Percentiles rank a stretch among this genome's conserved stretches.
Evolutionary conservation across 495 filamentous ascomycete species (phyloP).

Genomic region (Choiromyces venosus): DNA sequence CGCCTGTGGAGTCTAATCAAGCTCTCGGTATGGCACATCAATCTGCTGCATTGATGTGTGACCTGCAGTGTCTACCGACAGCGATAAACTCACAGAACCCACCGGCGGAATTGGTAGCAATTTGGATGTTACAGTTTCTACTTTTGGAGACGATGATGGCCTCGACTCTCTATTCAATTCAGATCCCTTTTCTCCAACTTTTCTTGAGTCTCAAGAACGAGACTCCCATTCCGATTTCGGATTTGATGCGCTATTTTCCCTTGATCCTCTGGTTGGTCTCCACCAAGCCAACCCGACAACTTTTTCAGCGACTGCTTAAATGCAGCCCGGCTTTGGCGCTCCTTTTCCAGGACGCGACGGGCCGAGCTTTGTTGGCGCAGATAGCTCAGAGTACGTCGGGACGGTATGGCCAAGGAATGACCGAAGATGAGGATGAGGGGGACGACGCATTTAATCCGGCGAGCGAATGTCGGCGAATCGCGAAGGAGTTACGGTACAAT

Average conservation of each 20-base stretch:
- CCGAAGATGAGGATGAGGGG: slow-evolving; percentile 13
- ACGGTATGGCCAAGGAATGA: slow-evolving; percentile 23
- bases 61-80: slow-evolving; percentile 88
- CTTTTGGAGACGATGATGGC: slow-evolving; percentile 37
- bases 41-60: slow-evolving; percentile 99
- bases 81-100: slow-evolving; percentile 11
- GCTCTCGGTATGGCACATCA: slow-evolving; percentile 96
- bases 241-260: slow-evolving; percentile 37
- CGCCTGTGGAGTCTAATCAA: slow-evolving; percentile 44
- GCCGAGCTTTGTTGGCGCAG: slow-evolving; percentile 35
- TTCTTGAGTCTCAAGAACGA: slow-evolving; percentile 38
- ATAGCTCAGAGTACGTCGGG: slow-evolving; percentile 27
- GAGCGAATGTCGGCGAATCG: background rate
- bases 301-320: slow-evolving; percentile 38
- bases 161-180: slow-evolving; percentile 39
- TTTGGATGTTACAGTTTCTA: slow-evolving; percentile 37
- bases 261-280: slow-evolving; percentile 39
- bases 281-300: slow-evolving; percentile 36
- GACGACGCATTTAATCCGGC: background rate
- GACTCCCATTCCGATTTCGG: slow-evolving; percentile 37
- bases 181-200: slow-evolving; percentile 39
- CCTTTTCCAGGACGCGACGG: slow-evolving; percentile 38
- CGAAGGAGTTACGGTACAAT: background rate
- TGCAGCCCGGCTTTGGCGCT: slow-evolving; percentile 39
- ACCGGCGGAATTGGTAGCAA: slow-evolving; percentile 24